Percentiles rank a stretch among this genome's conserved stretches.
These are phyloP conservation scores for Suillus subluteus DNA, from an alignment of 768 basidiomycete species.

Conservation along the genomic window DNA sequence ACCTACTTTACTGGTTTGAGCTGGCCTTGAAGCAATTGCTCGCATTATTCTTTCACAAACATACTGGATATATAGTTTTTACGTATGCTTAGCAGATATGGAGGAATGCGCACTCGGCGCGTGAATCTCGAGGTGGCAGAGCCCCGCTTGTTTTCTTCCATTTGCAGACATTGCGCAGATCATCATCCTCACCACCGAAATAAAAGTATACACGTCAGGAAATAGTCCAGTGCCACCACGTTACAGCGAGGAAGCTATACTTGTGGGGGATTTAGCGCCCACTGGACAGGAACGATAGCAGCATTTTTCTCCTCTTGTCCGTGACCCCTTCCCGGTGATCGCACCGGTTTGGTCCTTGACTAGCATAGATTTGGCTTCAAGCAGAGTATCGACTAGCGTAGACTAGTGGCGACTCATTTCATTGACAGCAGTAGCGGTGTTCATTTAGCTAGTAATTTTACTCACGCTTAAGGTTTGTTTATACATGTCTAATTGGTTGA, in stretches of 20 bases:
- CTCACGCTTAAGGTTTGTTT: not conserved
- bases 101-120: not conserved
- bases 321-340: not conserved
- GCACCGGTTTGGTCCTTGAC: not conserved
- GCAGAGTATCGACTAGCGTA: not conserved
- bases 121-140: not conserved
- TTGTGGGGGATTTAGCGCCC: not conserved
- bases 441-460: not conserved
- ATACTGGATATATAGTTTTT: constrained; percentile 3
- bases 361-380: not conserved
- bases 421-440: not conserved
- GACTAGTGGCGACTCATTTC: not conserved
- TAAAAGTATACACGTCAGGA: not conserved
- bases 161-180: constrained; percentile 1
- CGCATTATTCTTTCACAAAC: constrained; percentile 6
- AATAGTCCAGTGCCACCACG: not conserved
- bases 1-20: constrained; percentile 4
- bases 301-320: not conserved
- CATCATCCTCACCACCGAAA: not conserved
- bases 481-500: not conserved
- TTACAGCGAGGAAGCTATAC: not conserved
- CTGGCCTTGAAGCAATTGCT: constrained; percentile 1
- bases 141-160: not conserved
- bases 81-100: not conserved
- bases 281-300: not conserved